Conservation (phyloP, 2,329 filamentous ascomycete species). For the Aspergillus piperis region DNA sequence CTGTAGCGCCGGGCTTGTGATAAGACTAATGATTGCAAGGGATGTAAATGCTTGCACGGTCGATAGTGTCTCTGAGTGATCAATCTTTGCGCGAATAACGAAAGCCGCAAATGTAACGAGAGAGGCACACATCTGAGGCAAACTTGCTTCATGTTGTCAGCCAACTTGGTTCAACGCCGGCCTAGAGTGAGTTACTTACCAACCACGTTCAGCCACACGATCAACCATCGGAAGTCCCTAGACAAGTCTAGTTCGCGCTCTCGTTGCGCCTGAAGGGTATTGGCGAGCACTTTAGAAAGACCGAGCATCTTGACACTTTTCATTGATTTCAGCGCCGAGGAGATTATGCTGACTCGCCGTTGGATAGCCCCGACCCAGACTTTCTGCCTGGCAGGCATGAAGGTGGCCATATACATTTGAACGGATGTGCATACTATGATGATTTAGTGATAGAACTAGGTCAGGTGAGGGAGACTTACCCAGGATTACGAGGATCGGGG, state of each 20-base stretch:
- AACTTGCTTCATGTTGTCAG: background rate
- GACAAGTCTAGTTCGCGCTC: background rate
- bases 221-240: constrained; percentile 2
- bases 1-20: constrained; percentile 1
- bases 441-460: background rate
- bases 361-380: constrained; percentile 2
- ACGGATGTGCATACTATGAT: background rate
- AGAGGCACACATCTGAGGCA: constrained; percentile 7
- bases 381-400: constrained; percentile 2
- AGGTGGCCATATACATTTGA: constrained; percentile 5
- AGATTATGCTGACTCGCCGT: background rate
- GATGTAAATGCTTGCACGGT: constrained; percentile 10
- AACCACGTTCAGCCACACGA: constrained; percentile 8
- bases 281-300: background rate
- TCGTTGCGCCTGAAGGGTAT: background rate
- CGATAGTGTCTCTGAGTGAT: constrained; percentile 1
- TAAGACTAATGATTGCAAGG: constrained; percentile 4
- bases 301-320: constrained; percentile 8
- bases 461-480: background rate
- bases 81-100: background rate
- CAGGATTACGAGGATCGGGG: background rate
- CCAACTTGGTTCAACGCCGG: no score
- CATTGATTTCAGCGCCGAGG: constrained; percentile 5
- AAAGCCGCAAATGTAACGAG: constrained; percentile 5
- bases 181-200: background rate